Percentiles rank a stretch among this genome's conserved stretches.
Conservation (phyloP, 805 yeast genomes). For the Candida ortonii region DNA sequence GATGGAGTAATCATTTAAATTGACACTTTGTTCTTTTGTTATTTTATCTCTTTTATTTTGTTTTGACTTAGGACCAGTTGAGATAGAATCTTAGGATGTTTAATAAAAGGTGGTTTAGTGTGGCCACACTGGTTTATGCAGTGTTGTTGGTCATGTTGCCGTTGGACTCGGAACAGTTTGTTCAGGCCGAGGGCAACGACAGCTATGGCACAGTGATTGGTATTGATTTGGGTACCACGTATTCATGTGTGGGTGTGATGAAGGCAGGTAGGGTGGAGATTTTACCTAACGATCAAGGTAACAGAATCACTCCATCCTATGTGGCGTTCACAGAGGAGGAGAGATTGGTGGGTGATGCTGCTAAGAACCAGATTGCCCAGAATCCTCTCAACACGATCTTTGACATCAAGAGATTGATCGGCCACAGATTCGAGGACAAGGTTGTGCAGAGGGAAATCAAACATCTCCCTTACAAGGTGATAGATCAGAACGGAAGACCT, state of each 20-base stretch:
- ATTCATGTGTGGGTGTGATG: slow-evolving; percentile 91
- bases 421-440: slow-evolving; percentile 74
- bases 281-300: slow-evolving; percentile 97
- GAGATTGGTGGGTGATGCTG: slow-evolving; percentile 95
- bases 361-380: slow-evolving; percentile 97
- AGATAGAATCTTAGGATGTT: too few relatives aligned
- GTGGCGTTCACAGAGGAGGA: slow-evolving; percentile 96
- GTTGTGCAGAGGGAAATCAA: slow-evolving; percentile 77
- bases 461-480: slow-evolving; percentile 85
- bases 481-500: slow-evolving; percentile 82
- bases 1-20: too few relatives aligned
- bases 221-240: slow-evolving; percentile 96
- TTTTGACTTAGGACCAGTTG: too few relatives aligned
- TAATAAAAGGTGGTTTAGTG: too few relatives aligned
- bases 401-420: slow-evolving; percentile 94
- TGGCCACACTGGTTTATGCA: slow-evolving; percentile 30
- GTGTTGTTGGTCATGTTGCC: slow-evolving; percentile 29
- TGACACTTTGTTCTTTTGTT: too few relatives aligned
- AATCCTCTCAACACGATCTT: slow-evolving; percentile 92
- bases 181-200: slow-evolving; percentile 28
- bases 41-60: too few relatives aligned
- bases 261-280: slow-evolving; percentile 70
- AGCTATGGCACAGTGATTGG: slow-evolving; percentile 60
- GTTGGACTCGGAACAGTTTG: slow-evolving; percentile 24
- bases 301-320: slow-evolving; percentile 95